Conservation (phyloP, 2,329 filamentous ascomycete species). For the Colletotrichum sp. region DNA sequence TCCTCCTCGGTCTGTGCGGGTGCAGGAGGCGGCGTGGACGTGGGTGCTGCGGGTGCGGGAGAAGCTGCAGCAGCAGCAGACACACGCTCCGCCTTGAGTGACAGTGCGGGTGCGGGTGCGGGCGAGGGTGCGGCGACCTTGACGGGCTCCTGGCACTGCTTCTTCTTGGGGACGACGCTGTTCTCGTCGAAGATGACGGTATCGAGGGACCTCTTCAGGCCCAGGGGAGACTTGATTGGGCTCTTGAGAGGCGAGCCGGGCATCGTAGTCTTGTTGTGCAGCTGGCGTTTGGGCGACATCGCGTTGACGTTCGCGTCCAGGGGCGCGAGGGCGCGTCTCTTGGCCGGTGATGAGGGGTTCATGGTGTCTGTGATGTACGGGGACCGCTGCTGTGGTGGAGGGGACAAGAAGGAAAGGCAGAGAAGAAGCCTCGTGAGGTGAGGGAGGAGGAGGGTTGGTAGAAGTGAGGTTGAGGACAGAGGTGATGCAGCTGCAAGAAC, state of each 20-base stretch:
- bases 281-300: slow-evolving; percentile 33
- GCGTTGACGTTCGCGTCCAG: slow-evolving; percentile 54
- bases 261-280: slow-evolving; percentile 20
- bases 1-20: neutral
- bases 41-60: neutral
- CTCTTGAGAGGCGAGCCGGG: slow-evolving; percentile 15
- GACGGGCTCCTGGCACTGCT: slow-evolving; percentile 24
- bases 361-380: neutral
- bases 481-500: neutral
- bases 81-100: neutral
- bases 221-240: slow-evolving; percentile 10
- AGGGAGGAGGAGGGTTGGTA: neutral
- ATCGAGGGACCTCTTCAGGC: slow-evolving; percentile 18
- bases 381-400: neutral
- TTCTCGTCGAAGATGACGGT: slow-evolving; percentile 17
- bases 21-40: neutral
- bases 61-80: neutral
- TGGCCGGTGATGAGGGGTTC: slow-evolving; percentile 40
- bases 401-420: neutral
- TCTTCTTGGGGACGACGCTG: slow-evolving; percentile 18
- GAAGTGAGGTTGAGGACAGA: neutral
- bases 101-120: neutral
- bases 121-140: neutral
- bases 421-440: neutral
- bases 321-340: slow-evolving; percentile 53